These are phyloP conservation scores for Cladophialophora chaetospira DNA, from an alignment of 2,329 filamentous ascomycete genomes.

Conservation along the genomic window DNA sequence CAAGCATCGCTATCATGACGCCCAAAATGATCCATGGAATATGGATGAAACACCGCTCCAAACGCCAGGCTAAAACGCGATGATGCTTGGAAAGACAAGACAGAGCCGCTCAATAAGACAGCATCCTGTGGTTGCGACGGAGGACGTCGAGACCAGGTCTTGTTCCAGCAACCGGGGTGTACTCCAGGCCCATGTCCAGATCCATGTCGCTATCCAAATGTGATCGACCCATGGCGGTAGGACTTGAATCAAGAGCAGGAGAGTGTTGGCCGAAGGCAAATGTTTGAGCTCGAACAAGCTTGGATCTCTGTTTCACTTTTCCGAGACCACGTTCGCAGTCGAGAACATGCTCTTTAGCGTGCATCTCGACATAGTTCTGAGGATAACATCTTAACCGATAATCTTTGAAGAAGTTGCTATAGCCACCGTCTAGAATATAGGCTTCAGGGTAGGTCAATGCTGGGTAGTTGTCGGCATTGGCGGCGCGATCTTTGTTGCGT, in stretches of 20 bases:
- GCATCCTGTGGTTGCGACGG: constrained; percentile 30
- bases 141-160: constrained; percentile 24
- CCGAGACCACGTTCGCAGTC: constrained; percentile 95
- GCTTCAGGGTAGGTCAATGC: constrained; percentile 92
- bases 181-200: constrained; percentile 31
- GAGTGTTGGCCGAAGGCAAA: constrained; percentile 86
- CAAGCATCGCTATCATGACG: constrained; percentile 12
- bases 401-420: constrained; percentile 85
- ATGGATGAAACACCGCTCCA: constrained; percentile 19
- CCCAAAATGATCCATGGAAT: constrained; percentile 7
- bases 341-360: constrained; percentile 82
- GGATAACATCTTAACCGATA: constrained; percentile 83
- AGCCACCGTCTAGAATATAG: constrained; percentile 95
- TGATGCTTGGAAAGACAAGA: constrained; percentile 14
- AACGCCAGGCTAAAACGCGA: constrained; percentile 32
- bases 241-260: constrained; percentile 63
- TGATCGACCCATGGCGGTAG: constrained; percentile 53
- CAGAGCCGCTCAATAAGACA: constrained; percentile 29
- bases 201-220: constrained; percentile 32
- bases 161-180: constrained; percentile 29
- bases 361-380: constrained; percentile 97
- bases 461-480: constrained; percentile 85
- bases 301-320: constrained; percentile 84
- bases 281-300: constrained; percentile 83
- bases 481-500: constrained; percentile 80